Conservation (phyloP, 768 basidiomycete species). For the Termitomyces titanicus region DNA sequence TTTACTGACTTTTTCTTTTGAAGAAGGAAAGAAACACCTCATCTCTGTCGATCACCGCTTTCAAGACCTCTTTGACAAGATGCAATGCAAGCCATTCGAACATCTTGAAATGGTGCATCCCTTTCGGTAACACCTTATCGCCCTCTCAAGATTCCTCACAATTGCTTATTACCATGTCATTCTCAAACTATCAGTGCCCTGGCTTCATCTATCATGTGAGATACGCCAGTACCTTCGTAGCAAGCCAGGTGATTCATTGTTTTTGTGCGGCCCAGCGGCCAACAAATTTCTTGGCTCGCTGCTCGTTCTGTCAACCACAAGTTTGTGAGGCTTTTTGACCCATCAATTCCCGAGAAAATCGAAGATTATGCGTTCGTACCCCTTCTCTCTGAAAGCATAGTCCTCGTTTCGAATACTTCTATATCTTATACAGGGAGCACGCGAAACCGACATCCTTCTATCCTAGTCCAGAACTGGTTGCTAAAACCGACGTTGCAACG, state of each 20-base stretch:
- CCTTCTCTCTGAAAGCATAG: constrained; percentile 3
- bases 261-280: constrained; percentile 40
- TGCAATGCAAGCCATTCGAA: constrained; percentile 77
- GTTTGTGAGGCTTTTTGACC: constrained; percentile 75
- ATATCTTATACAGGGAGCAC: constrained; percentile 13
- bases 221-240: background rate
- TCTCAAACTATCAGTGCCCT: constrained; percentile 48
- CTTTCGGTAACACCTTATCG: constrained; percentile 52
- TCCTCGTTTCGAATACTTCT: background rate
- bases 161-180: constrained; percentile 1
- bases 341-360: constrained; percentile 65
- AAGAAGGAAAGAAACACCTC: constrained; percentile 72
- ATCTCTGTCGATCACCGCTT: constrained; percentile 68
- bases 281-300: constrained; percentile 86
- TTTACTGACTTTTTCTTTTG: constrained; percentile 70
- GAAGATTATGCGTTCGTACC: constrained; percentile 42
- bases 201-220: constrained; percentile 69
- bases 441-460: constrained; percentile 43
- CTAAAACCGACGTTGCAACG: constrained; percentile 49
- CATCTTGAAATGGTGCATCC: constrained; percentile 75
- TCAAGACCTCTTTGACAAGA: constrained; percentile 55
- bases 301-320: constrained; percentile 79
- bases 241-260: background rate
- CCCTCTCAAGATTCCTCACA: background rate
- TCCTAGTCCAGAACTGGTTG: constrained; percentile 70